A percentile compares a stretch with the other conserved stretches of the same genome.
Conservation (phyloP, 2,329 filamentous ascomycete genomes). For the Aspergillus candidus region DNA sequence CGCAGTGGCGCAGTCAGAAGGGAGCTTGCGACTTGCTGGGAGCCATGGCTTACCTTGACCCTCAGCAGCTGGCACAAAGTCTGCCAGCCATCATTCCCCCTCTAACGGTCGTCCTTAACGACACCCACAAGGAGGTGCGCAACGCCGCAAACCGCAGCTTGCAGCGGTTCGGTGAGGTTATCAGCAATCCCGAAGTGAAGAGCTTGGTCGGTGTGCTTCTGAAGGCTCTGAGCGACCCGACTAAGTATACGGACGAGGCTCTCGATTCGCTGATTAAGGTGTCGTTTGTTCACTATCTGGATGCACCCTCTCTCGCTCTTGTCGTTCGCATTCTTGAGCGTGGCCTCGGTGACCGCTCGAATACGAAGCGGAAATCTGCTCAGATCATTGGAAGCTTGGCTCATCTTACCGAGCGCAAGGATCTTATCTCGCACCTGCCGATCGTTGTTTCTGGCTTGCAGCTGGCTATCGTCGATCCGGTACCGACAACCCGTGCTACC, state of each 20-base stretch:
- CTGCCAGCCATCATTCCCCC: slow-evolving; percentile 96
- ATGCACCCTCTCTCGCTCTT: slow-evolving; percentile 88
- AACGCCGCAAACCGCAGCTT: slow-evolving; percentile 88
- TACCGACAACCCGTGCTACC: slow-evolving; percentile 91
- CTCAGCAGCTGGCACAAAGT: slow-evolving; percentile 85
- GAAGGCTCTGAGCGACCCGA: slow-evolving; percentile 94
- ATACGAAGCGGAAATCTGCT: slow-evolving; percentile 90
- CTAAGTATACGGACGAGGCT: slow-evolving; percentile 92
- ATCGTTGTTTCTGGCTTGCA: slow-evolving; percentile 88
- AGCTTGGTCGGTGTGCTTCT: slow-evolving; percentile 82
- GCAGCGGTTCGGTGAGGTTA: slow-evolving; percentile 97
- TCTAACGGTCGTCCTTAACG: slow-evolving; percentile 85
- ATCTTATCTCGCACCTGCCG: slow-evolving; percentile 82
- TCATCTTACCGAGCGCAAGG: slow-evolving; percentile 93
- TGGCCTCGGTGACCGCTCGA: slow-evolving; percentile 81
- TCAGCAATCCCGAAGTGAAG: slow-evolving; percentile 96
- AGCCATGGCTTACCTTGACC: slow-evolving; percentile 97
- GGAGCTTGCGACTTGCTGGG: slow-evolving; percentile 93
- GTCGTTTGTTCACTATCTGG: slow-evolving; percentile 97
- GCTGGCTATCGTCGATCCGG: slow-evolving; percentile 84
- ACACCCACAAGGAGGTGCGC: slow-evolving; percentile 96
- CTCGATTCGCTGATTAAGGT: slow-evolving; percentile 93
- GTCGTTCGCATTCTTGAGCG: slow-evolving; percentile 94
- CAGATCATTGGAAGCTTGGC: slow-evolving; percentile 98
- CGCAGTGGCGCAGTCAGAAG: slow-evolving; percentile 97